Evolutionary conservation across 306 rosid genomes (phyloP), one percentile per base, ranked within the genome.

Genomic region (Ceratonia siliqua): DNA sequence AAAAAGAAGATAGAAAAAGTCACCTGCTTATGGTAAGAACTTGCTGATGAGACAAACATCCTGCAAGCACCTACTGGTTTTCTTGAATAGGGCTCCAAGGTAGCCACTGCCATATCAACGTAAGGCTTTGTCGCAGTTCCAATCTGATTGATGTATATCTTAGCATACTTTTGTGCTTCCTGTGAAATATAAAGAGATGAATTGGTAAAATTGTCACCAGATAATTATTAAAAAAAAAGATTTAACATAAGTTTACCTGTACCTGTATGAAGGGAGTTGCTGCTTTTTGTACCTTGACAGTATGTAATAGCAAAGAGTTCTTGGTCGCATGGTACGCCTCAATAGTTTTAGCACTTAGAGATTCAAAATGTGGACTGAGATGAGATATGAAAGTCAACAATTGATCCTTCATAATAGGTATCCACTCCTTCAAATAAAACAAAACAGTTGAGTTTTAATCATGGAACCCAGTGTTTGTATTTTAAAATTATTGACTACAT

Each of bases 11-110:
- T 12, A 11, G 42, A 41, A 43, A 69, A 22, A 30, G 9, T 22
- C 71, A 85, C 87, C 90, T 86, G 75, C 54, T 9, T 54, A 75
- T 83, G 90, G 59, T 48, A 80, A 12, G 57, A 65, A 2, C 70
- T 55, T 59, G 62, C 58, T 58, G 74, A 50, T 58, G 28, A 20
- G 46, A 85, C 65, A 61, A 82, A 21, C 33, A 46, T 73, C 75
- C 69, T 52, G 55, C 25, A 80, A 14, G 66, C 42, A 18, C 5
- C 11, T 11, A 62, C 33, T 20, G 22, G 13, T 43, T 59, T 28
- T 69, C 35, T 18, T 32, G 61, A 21, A 36, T 61, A 70, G 2
- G 57, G 50, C 70, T 78, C 25, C 78, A 74, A 69, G 65, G 15
- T 14, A 12, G 12, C 58, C 42, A 13, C 36, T 8, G 45, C 74